Percentiles rank a stretch among this genome's conserved stretches.
Evolutionary conservation across 73 alveolate genomes (phyloP).

Genomic region (Symbiodinium natans): DNA sequence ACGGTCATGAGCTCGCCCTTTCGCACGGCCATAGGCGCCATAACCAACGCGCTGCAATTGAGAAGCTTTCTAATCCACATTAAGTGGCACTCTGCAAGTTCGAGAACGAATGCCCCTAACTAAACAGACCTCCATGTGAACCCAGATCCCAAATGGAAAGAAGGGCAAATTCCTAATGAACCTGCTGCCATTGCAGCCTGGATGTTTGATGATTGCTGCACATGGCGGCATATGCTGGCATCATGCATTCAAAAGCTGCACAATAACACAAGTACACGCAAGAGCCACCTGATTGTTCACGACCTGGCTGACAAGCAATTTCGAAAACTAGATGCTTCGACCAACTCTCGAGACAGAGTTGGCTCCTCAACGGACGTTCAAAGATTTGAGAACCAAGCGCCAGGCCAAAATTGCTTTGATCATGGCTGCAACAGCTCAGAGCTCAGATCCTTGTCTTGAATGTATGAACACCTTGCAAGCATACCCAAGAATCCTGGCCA

Average conservation of each 20-base stretch:
- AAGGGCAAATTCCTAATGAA: not conserved
- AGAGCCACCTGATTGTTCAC: not conserved
- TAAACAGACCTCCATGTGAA: not conserved
- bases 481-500: too few species aligned
- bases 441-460: too few species aligned
- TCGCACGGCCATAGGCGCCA: not conserved
- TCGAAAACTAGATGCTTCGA: too few species aligned
- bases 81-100: too few species aligned
- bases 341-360: not conserved
- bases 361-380: not conserved
- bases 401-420: not conserved
- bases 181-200: not conserved
- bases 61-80: too few species aligned
- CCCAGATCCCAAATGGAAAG: not conserved
- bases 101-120: not conserved
- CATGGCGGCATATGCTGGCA: not conserved
- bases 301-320: not conserved
- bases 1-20: not conserved
- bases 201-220: not conserved
- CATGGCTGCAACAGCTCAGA: conserved; percentile 12
- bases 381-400: not conserved
- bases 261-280: not conserved
- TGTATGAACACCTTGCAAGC: too few species aligned
- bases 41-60: not conserved
- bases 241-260: too few species aligned